Evolutionary conservation across 306 rosid species (phyloP).

Genomic region (Echinosophora koreensis): DNA sequence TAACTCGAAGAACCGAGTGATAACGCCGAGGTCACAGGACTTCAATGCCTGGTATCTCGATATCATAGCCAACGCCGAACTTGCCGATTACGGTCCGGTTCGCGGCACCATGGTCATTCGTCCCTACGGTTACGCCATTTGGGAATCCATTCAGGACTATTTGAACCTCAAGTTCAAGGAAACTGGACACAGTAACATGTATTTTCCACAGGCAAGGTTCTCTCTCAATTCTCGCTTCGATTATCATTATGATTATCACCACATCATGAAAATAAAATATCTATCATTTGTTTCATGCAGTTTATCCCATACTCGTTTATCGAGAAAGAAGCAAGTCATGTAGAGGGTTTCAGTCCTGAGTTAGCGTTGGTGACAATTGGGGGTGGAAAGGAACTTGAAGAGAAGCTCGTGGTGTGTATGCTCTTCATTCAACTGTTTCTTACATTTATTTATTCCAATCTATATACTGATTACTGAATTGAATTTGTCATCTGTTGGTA

Average conservation of each 20-base stretch:
- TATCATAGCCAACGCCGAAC: constrained; percentile 85
- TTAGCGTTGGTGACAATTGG: constrained; percentile 91
- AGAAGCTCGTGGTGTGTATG: constrained; percentile 86
- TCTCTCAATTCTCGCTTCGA: too few species aligned
- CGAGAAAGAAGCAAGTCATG: constrained; percentile 99
- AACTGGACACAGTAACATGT: constrained; percentile 96
- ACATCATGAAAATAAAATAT: not conserved
- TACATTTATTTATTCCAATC: not conserved
- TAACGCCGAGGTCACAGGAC: constrained; percentile 91
- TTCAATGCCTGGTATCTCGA: constrained; percentile 97
- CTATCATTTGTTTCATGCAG: constrained; percentile 55
- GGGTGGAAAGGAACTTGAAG: constrained; percentile 99
- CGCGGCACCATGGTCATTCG: constrained; percentile 99
- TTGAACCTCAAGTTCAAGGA: constrained; percentile 92
- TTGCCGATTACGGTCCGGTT: constrained; percentile 98
- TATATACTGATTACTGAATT: constrained; percentile 32
- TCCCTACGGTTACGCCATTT: constrained; percentile 94
- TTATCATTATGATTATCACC: too few species aligned
- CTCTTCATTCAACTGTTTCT: constrained; percentile 21
- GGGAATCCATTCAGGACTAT: constrained; percentile 99
- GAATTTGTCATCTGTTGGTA: constrained; percentile 28
- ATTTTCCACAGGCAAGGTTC: constrained; percentile 85
- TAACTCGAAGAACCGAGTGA: constrained; percentile 66
- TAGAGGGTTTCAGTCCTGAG: constrained; percentile 97
- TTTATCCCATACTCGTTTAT: constrained; percentile 94